Evolutionary conservation across 257 asterid genomes (phyloP).

Genomic region (Solanum pinnatisectum): DNA sequence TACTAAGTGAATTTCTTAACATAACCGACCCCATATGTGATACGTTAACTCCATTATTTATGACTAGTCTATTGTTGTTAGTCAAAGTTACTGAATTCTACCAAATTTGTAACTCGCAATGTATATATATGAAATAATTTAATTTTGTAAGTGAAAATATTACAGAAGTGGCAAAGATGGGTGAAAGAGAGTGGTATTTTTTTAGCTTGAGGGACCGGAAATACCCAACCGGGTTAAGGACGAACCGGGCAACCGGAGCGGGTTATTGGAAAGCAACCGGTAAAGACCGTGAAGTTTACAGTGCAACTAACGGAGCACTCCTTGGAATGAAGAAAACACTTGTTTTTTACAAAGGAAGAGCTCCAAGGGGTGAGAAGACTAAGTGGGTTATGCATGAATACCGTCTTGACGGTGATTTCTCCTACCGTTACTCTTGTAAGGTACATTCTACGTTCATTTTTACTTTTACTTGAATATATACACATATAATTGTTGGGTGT

Average conservation of each 20-base stretch:
- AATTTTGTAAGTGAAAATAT: background rate
- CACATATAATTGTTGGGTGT: background rate
- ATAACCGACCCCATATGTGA: too few species aligned
- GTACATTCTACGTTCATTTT: background rate
- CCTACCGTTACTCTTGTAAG: conserved; percentile 60
- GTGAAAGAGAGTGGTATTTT: conserved; percentile 86
- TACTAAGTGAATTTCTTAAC: background rate
- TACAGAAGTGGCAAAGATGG: conserved; percentile 55
- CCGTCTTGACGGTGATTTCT: conserved; percentile 65
- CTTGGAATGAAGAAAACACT: conserved; percentile 88
- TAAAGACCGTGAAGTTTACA: conserved; percentile 53
- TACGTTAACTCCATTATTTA: too few species aligned
- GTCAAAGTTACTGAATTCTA: too few species aligned
- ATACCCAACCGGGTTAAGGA: conserved; percentile 75
- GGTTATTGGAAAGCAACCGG: conserved; percentile 94
- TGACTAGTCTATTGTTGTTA: too few species aligned
- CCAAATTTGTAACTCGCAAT: background rate
- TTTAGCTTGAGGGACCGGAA: conserved; percentile 70
- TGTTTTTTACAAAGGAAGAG: conserved; percentile 81
- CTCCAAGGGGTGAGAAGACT: conserved; percentile 73
- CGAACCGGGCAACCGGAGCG: conserved; percentile 75
- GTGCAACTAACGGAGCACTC: conserved; percentile 10
- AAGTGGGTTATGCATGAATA: conserved; percentile 96
- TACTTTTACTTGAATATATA: too few species aligned
- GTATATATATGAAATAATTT: background rate